Evolutionary conservation across 106 monocot genomes (phyloP), one percentile per base, ranked within the genome.

Genomic region (Gastrodia elata): DNA sequence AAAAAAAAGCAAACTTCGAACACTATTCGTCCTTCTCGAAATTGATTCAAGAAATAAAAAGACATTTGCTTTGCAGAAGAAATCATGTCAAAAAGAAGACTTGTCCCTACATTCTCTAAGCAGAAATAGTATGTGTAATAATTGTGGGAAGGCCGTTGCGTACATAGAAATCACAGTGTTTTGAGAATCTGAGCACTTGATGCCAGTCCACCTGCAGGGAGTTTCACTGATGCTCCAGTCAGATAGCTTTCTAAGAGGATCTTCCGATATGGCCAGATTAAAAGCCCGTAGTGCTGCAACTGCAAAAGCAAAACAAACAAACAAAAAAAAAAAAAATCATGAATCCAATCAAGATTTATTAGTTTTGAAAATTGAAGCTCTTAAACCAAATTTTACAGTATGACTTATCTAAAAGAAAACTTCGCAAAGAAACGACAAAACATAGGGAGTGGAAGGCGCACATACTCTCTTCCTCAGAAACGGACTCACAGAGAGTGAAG

Each of bases 121-220:
- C 8, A 61, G 61, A 61, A 61, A 2, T 30, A 30, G 10, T 10
- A 30, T 28, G 20, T 61, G 20, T 24, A 30, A 61, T 10, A 9
- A 26, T 27, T 27, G 4, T 32, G 30, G 61, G n/a, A n/a, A 30
- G 11, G 37, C 4, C 46, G 38, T 9, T 8, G 65, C 86, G 86
- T 83, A 94, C 91, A 94, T 44, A 20, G 84, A 75, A 64, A 87
- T 20, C 43, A 94, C 94, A 56, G 58, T 78, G 73, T 84, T 85
- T 68, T 82, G 57, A 55, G 70, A 68, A 35, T n/a, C 39, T 3
- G 90, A 91, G 83, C 98, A 98, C 11, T 20, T 68, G 6, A 98
- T 78, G 15, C 93, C 93, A 59, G 39, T 76, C 93, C 93, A 98
- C 22, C 65, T 22, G 75, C 98, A 98, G 15, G 84, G 93, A 87